Evolutionary conservation across 2,329 filamentous ascomycete species (phyloP).

Genomic region (Venturia carpophila): DNA sequence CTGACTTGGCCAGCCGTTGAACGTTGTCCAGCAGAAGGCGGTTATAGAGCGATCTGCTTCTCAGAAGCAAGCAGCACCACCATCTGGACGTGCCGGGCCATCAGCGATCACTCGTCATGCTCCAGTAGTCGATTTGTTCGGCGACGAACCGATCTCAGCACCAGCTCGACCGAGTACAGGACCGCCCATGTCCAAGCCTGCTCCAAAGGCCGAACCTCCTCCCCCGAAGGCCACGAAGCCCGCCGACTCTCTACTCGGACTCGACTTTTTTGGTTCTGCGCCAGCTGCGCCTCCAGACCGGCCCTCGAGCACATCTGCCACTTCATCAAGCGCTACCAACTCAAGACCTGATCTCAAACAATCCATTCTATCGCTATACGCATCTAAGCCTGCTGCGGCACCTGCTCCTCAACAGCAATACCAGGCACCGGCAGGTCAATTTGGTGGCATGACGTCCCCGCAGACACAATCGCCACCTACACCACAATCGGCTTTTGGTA

Average conservation of each 20-base stretch:
- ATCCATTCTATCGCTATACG: slow-evolving; percentile 92
- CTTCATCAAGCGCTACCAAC: slow-evolving; percentile 49
- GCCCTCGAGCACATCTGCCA: slow-evolving; percentile 71
- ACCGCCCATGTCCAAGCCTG: slow-evolving; percentile 54
- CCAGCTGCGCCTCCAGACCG: slow-evolving; percentile 61
- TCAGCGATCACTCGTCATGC: slow-evolving; percentile 35
- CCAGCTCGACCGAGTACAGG: slow-evolving; percentile 64
- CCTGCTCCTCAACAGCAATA: slow-evolving; percentile 41
- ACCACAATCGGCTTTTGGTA: slow-evolving; percentile 47
- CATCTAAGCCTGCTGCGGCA: slow-evolving; percentile 65
- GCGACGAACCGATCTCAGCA: slow-evolving; percentile 59
- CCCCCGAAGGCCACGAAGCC: slow-evolving; percentile 56
- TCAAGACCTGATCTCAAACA: slow-evolving; percentile 93
- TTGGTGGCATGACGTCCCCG: slow-evolving; percentile 42
- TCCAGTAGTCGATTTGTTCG: slow-evolving; percentile 70
- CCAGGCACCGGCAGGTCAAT: slow-evolving; percentile 47
- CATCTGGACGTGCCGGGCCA: slow-evolving; percentile 21
- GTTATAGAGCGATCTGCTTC: slow-evolving; percentile 56
- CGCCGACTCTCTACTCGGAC: slow-evolving; percentile 76
- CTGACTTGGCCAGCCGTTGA: slow-evolving; percentile 45
- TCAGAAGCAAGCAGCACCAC: slow-evolving; percentile 36
- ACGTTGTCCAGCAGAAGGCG: slow-evolving; percentile 62
- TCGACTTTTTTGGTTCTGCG: slow-evolving; percentile 81
- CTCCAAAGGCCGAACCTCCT: slow-evolving; percentile 58
- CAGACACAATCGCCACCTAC: slow-evolving; percentile 29